Evolutionary conservation across 139 green algal species (phyloP).

Genomic region (Chlorella sp.): DNA sequence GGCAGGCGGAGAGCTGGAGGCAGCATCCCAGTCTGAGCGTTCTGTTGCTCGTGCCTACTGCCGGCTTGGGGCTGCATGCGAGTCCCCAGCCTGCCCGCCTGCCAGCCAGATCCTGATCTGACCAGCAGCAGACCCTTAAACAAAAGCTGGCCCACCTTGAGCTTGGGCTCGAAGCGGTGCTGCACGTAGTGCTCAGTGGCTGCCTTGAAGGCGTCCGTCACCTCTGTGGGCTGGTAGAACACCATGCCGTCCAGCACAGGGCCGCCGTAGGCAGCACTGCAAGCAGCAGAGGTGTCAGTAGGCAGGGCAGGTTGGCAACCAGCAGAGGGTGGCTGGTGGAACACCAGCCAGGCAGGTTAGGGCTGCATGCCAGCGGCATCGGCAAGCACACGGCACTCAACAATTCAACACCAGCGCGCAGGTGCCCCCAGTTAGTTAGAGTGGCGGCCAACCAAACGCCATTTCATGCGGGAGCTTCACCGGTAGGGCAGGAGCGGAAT

Average conservation of each 20-base stretch:
- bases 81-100: no score
- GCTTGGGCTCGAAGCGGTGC: constrained; percentile 29
- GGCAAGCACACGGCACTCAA: no score
- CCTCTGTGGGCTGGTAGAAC: not conserved
- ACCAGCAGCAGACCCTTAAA: no score
- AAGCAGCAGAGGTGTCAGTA: no score
- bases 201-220: constrained; percentile 7
- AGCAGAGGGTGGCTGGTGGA: not conserved
- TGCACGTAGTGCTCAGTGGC: constrained; percentile 20
- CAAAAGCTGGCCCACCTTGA: not conserved
- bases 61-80: no score
- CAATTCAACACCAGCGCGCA: no score
- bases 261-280: not conserved
- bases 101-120: no score
- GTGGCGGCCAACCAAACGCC: not conserved
- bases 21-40: not conserved
- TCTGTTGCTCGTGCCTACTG: no score
- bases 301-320: not conserved
- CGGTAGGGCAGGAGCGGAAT: constrained; percentile 32
- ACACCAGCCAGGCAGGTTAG: not conserved
- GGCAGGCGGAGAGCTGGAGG: not conserved
- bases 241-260: constrained; percentile 29
- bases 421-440: not conserved
- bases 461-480: no score
- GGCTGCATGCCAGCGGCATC: not conserved